Base-by-base conservation (phyloP, 2,329 filamentous ascomycete genomes). In the Talaromyces funiculosus region DNA sequence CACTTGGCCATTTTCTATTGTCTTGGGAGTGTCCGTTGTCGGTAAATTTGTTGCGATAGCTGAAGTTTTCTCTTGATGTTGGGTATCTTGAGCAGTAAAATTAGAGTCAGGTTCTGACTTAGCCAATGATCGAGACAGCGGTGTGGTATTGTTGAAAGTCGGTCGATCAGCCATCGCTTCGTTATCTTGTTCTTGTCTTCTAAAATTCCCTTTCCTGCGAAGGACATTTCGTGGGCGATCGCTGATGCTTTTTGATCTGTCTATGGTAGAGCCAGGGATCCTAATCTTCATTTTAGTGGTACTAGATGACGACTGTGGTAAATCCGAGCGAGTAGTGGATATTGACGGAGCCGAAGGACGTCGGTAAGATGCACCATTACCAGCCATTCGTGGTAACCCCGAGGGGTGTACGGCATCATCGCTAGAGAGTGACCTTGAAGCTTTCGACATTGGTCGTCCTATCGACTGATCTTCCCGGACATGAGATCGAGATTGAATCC, bases 181-280 rank as follows among this genome's bases (percentile, higher is more conserved):
- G 18, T 53, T 33, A 31, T 60, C 40, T 72, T 73, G 66, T 76
- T 76, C 60, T 71, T 75, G 3, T 47, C 57, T 43, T 12, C 37
- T 64, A 31, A 63, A 61, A 37, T 77, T 73, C 37, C 74, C 72
- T 63, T 73, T 78, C 59, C 77, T 70, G 59, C 77, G 73, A 53
- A 78, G 67, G 58, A 78, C 69, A 63, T 78, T 78, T 53, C 73
- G 70, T 42, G 68, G 65, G 47, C 68, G 69, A 62, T 69, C 68
- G 26, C 65, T 64, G 5, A 65, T 60, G 49, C 64, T 57, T 5
- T 60, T 57, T 56, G 64, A 64, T 37, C 64, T 64, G 16, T 63
- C 66, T 24, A 63, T 38, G 54, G 64, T 64, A 2, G 67, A 55
- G 51, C 31, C 33, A 3, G 51, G 18, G 18, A 35, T 26, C 24